Evolutionary conservation across 1,139 yeast genomes (phyloP).

Genomic region (Protomyces macrosporus): DNA sequence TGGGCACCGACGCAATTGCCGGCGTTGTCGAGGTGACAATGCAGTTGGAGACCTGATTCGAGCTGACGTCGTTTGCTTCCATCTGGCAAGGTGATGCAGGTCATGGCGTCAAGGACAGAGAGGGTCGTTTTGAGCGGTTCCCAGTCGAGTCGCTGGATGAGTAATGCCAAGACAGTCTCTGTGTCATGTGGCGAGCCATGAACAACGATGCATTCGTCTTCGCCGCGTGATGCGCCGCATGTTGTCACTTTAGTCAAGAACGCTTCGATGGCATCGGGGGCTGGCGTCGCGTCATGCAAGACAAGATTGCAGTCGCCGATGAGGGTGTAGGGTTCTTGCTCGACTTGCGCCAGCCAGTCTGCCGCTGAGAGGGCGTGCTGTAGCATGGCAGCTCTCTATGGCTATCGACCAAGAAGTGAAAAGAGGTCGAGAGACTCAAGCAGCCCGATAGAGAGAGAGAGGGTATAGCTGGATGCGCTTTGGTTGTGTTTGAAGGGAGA

Average conservation of each 20-base stretch:
- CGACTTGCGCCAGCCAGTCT: background rate
- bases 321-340: background rate
- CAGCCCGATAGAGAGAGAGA: no score
- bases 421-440: no score
- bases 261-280: background rate
- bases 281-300: background rate
- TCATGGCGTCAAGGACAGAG: background rate
- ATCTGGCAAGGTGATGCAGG: background rate
- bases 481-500: no score
- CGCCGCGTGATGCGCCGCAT: background rate
- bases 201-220: background rate
- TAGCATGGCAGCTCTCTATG: background rate
- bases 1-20: background rate
- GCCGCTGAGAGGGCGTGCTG: background rate
- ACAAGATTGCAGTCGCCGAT: background rate
- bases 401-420: no score
- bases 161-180: background rate
- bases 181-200: background rate
- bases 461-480: no score
- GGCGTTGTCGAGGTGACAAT: background rate
- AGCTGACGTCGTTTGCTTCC: background rate
- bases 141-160: background rate
- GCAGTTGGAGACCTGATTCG: background rate
- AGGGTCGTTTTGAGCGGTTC: background rate
- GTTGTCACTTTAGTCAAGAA: background rate